Evolutionary conservation across 2,329 filamentous ascomycete genomes (phyloP), one percentile per base, ranked within the genome.

Genomic region (Paecilomyces variotii): DNA sequence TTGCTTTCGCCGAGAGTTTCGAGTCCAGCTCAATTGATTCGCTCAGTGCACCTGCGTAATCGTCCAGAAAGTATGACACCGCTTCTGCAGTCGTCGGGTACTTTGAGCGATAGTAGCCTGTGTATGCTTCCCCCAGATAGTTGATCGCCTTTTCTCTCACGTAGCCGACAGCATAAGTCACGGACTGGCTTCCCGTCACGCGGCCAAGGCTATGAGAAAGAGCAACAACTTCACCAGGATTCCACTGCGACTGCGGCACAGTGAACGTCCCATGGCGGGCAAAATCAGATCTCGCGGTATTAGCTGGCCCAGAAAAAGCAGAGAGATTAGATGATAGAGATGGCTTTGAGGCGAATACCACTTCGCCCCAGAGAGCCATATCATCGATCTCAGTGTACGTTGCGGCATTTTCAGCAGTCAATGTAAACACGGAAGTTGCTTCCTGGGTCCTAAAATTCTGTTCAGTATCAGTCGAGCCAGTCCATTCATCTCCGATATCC

Each of bases 401-500:
- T 3, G 60, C 57, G 19, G 70, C 67, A 62, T 72, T 66, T 34
- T 71, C 59, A 9, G 71, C 68, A 7, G 62, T 66, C 25, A 77
- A 63, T 6, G 68, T 65, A 56, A 72, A 76, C 51, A 76, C 62
- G 3, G 65, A 58, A 30, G 72, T 65, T 39, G 63, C 55, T 19
- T 67, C 63, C 28, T 60, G 52, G 3, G 64, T 59, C 26, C 68
- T 61, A 51, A 72, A 70, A n/a, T 56, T 60, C 12, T 66, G 56
- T 12, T 59, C 59, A 10, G 68, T 67, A 11, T 59, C 66, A 30
- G 60, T 60, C 51, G 67, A 64, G 10, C 76, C 77, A n/a, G 74
- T 70, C 75, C 76, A 79, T 53, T 71, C 71, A 24, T 72, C 74
- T 60, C 79, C 77, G 28, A 79, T 77, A 59, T 75, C 74, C 1